Evolutionary conservation across 768 basidiomycete genomes (phyloP), one percentile per base, ranked within the genome.

Genomic region (Tricholoma sp.): DNA sequence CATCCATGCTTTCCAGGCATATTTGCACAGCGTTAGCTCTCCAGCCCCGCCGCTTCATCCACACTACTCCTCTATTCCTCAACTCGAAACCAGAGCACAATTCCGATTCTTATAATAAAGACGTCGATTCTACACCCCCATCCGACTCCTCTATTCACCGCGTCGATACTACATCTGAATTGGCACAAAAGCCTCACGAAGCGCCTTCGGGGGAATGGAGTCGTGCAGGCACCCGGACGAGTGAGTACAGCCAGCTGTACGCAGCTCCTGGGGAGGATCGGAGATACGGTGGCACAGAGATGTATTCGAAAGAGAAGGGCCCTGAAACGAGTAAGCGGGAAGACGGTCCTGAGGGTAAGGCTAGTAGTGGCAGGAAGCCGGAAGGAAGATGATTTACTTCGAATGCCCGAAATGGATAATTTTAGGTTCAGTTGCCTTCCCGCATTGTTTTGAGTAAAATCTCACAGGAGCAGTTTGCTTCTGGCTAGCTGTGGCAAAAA

Each of bases 171-270:
- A 58, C 65, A 3, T 76, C 76, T 2, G 75, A 78, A 50, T 67
- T 66, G 2, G 76, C 72, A 0, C 75, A 81, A 63, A 74, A 74
- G 34, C 79, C 82, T 3, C 71, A 80, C 55, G 81, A 83, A 54
- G 69, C 77, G 2, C 77, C 79, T 6, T 75, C 79, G 3, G 76
- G 77, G 0, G 66, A 69, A 6, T 81, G 71, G 71, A 81, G 75
- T 55, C 68, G 67, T n/a, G 73, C 72, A 1, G 75, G 74, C 2
- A 66, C 66, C 33, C 65, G 69, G 54, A 72, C 74, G 32, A 74
- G 72, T 11, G 74, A 72, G 48, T 74, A 75, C 53, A 66, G 13
- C 6, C 59, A 67, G 57, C 70, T 72, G 0, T 74, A 74, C 53
- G 58, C 59, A 4, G 66, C 62, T 1, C 66, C 69, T 9, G 70